Base-by-base conservation (phyloP, 2,329 filamentous ascomycete genomes). In the Arthrobotrys iridis region DNA sequence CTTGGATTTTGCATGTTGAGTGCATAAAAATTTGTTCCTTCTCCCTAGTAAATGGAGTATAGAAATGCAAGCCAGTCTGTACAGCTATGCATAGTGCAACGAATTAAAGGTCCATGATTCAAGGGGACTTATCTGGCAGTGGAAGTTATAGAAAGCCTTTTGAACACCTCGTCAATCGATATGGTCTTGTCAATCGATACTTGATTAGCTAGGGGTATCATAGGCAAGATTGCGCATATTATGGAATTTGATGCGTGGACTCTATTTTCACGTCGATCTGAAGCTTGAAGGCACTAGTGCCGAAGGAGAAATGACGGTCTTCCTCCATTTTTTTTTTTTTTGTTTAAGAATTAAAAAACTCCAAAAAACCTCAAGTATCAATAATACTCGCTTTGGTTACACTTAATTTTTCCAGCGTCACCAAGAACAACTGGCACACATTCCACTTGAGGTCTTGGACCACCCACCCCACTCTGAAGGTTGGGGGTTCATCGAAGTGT, bases 1-100 rank as follows among this genome's bases (percentile, higher is more conserved):
- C 59, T 58, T 75, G 55, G 55, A 48, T 63, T 67, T 67, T 75
- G 70, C 70, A 75, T 60, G 40, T 75, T 75, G 70, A 75, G 70
- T 67, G 70, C 70, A 75, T 75, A 67, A 75, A 74, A 52, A 55
- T 57, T 57, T 50, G 50, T 41, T 50, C 55, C 52, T 35, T 48
- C 35, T 48, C 46, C 70, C 70, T 37, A 62, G 50, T 46, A 63
- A 60, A 52, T 22, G 43, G 40, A 59, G 37, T 40, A 65, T 72
- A 15, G 40, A 64, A 45, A 75, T 68, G 70, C 70, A 75, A 57
- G 63, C 70, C 70, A 63, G 62, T 63, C 63, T 75, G 70, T 67
- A 67, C 55, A 41, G 13, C 5, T 63, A 18, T 67, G 41, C 20
- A 57, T 30, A 26, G 20, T 55, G 37, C 35, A 45, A 58, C 62